phyloP scores from a whole-genome alignment of 2,329 filamentous ascomycete species.

The Rugonectria rugulosa region DNA sequence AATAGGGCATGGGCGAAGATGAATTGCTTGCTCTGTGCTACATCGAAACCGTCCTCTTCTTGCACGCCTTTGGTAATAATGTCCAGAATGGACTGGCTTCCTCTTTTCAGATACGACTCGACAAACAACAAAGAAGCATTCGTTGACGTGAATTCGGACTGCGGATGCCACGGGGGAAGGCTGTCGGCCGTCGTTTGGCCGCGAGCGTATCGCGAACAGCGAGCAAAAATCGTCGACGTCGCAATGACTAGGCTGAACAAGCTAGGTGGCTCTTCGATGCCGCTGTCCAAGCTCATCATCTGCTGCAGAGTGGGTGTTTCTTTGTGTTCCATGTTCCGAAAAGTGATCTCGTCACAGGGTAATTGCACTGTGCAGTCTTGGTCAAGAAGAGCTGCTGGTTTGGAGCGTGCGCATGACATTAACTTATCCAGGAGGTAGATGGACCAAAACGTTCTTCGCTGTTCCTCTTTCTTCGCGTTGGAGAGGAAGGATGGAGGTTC shows the following conservation, averaged over 20 bases:
- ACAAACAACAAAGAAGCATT: conserved; percentile 20
- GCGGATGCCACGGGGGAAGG: conserved; percentile 23
- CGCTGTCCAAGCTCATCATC: conserved; percentile 18
- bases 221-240: conserved; percentile 20
- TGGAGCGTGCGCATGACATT: conserved; percentile 44
- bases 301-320: conserved; percentile 20
- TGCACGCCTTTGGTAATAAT: conserved; percentile 13
- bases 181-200: conserved; percentile 1
- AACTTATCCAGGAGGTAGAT: conserved; percentile 48
- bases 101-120: conserved; percentile 16
- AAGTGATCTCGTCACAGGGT: conserved; percentile 33
- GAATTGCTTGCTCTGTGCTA: conserved; percentile 15
- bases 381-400: conserved; percentile 45
- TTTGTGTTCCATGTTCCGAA: conserved; percentile 2
- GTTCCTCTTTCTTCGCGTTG: conserved; percentile 41
- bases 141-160: conserved; percentile 22
- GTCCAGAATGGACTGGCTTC: conserved; percentile 7
- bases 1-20: conserved; percentile 26
- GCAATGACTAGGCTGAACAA: conserved; percentile 14
- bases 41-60: conserved; percentile 8
- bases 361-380: conserved; percentile 43
- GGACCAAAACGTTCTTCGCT: conserved; percentile 48
- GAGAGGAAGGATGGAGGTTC: conserved; percentile 37
- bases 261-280: not conserved
- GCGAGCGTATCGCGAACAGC: conserved; percentile 19